Evolutionary conservation across 2,329 filamentous ascomycete genomes (phyloP), one percentile per base, ranked within the genome.

Genomic region (Keithomyces neogunnii): DNA sequence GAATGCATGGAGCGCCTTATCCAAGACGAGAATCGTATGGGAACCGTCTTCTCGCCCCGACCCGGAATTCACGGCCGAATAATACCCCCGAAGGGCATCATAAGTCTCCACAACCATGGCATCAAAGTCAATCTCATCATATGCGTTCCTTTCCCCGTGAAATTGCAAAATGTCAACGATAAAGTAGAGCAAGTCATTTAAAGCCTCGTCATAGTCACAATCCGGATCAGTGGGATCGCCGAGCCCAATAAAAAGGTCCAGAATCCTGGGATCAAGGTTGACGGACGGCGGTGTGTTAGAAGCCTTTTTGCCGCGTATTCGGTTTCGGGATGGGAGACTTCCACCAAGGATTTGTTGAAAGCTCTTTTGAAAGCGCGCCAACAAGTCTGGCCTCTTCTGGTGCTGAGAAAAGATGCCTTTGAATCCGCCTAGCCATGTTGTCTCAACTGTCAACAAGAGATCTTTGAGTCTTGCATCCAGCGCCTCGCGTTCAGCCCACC

Each of bases 81-180:
- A 85, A 63, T 96, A 96, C 1, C 82, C 79, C 47, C 84, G 81
- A 30, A 99, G 72, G 2, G 90, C 89, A 68, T 96, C 92, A 39
- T 89, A 79, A 0, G 88, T 89, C 60, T 96, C 90, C 39, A 97
- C 78, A 4, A 91, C 83, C 81, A 99, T 95, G 58, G 78, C 73
- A 57, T 99, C 93, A 63, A 97, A 95, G 67, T 97, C 92, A 56
- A 99, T 88, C 70, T 99, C 93, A 60, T 99, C 93, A 68, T 96
- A 96, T 0, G 95, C 93, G 63, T 97, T 99, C 46, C 84, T 81
- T 69, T 99, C 95, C 13, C 93, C 93, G 59, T 96, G 89, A 67
- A 99, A 97, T 65, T 97, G 93, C 3, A 99, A 75, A 48, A 97
- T 91, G 61, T 99, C 93, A 5, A 99, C 85, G 1, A 97, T 88